Evolutionary conservation across 805 yeast species (phyloP).

Genomic region (Nadsonia fulvescens): DNA sequence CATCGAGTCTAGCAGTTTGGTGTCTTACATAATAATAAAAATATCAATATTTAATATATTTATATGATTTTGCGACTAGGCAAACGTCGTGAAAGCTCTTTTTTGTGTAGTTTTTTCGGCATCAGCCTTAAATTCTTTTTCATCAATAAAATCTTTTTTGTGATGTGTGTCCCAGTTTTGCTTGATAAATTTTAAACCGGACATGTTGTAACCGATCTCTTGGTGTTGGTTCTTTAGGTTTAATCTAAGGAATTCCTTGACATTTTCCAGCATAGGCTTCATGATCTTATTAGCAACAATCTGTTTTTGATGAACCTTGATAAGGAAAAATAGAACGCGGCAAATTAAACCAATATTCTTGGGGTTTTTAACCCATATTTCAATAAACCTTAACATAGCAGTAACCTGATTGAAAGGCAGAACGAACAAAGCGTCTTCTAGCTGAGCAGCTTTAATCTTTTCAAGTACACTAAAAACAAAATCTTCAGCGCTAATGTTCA

Average conservation of each 20-base stretch:
- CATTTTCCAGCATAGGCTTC: constrained; percentile 44
- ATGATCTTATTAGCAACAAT: constrained; percentile 32
- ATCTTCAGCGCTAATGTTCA: constrained; percentile 51
- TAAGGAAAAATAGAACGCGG: constrained; percentile 55
- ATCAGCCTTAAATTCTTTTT: constrained; percentile 32
- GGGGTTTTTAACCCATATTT: constrained; percentile 42
- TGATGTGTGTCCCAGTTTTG: constrained; percentile 69
- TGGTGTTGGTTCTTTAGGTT: constrained; percentile 33
- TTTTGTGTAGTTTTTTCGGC: constrained; percentile 44
- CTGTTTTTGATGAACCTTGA: constrained; percentile 63
- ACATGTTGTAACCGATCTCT: constrained; percentile 67
- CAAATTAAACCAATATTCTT: constrained; percentile 48
- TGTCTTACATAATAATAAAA: no score
- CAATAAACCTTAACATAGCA: constrained; percentile 53
- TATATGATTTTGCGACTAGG: no score
- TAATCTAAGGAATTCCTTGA: constrained; percentile 42
- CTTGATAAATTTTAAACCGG: constrained; percentile 58
- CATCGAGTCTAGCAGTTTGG: no score
- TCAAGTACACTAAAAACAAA: constrained; percentile 58
- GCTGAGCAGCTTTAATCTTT: constrained; percentile 63
- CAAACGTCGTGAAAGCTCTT: constrained; percentile 60
- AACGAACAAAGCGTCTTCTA: constrained; percentile 84
- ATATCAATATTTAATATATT: no score
- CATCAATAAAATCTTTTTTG: constrained; percentile 55
- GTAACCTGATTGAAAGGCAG: constrained; percentile 75